A percentile compares a stretch with the other conserved stretches of the same genome.
These are phyloP conservation scores for Penicillium paradoxum DNA, from an alignment of 495 filamentous ascomycete genomes.

Conservation along the genomic window DNA sequence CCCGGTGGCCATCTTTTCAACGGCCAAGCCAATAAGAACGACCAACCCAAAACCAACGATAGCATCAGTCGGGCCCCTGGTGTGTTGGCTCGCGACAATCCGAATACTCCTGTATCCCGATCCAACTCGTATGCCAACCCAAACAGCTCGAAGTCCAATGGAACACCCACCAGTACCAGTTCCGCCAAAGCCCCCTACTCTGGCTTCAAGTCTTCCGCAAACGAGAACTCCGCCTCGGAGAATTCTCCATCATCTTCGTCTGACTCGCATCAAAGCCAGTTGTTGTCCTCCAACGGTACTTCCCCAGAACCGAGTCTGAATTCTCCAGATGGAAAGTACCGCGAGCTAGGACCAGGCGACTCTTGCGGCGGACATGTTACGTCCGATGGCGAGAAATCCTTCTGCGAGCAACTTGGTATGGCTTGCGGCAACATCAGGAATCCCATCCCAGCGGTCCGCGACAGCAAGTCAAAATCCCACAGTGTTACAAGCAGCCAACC, in stretches of 20 bases:
- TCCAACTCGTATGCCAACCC: conserved; percentile 1
- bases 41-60: conserved; percentile 28
- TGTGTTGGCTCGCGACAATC: conserved; percentile 27
- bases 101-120: conserved; percentile 8
- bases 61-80: conserved; percentile 26
- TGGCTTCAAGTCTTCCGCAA: conserved; percentile 23
- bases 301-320: conserved; percentile 62
- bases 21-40: conserved; percentile 29
- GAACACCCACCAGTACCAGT: conserved; percentile 13
- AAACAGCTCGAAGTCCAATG: conserved; percentile 8
- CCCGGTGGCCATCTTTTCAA: conserved; percentile 60
- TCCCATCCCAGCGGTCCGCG: conserved; percentile 51
- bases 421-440: conserved; percentile 68
- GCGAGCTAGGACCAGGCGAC: conserved; percentile 36
- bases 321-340: conserved; percentile 55
- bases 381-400: conserved; percentile 54
- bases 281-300: conserved; percentile 81
- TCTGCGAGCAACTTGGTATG: conserved; percentile 68
- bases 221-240: conserved; percentile 43
- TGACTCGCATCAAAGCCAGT: conserved; percentile 54
- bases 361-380: conserved; percentile 23
- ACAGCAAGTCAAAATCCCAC: conserved; percentile 23
- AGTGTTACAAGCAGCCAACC: conserved; percentile 26
- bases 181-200: conserved; percentile 13
- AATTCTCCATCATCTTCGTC: conserved; percentile 53